Base-by-base conservation (phyloP, 306 rosid genomes). In the Myrica gale region DNA sequence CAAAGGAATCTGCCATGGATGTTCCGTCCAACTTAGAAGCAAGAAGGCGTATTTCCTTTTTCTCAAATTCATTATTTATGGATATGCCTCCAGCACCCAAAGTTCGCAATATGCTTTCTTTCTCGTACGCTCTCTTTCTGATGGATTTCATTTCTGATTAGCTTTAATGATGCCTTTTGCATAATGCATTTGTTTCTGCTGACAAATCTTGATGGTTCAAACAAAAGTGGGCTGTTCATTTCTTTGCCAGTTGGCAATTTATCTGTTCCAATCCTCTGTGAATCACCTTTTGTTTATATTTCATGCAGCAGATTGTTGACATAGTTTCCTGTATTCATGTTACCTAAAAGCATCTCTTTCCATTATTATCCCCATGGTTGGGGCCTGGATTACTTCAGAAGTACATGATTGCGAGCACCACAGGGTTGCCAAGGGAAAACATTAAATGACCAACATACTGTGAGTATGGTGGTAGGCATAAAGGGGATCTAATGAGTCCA, bases 1-100 rank as follows among this genome's bases (percentile, higher is more conserved):
- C 98, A 67, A 95, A 95, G 86, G 98, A 95, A 85, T 95, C 98
- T 71, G 98, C 98, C 71, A 95, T 95, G 98, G 98, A 95, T 72
- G 98, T 95, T 19, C 98, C 98, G 5, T 95, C 98, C 81, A 95
- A 95, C 82, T 90, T 95, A 66, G 98, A 95, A 88, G 98, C 98
- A 70, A 95, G 93, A 87, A 84, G 98, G 81, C 90, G 98, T 4
- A 95, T 95, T 74, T 92, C 98, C 3, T 95, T 90, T 85, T 95
- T 95, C 84, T 95, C 98, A 62, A 95, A 95, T 89, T 95, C 98
- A 55, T 79, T 95, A 78, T 95, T 86, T 85, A 95, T 95, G 98
- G 91, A 92, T 73, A 95, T 95, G 98, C 98, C 96, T 83, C 65
- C 89, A 44, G 89, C 98, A 47, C 98, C 98, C 72, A 95, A 95